Evolutionary conservation across 306 rosid species (phyloP).

Genomic region (Hippophae rhamnoides): DNA sequence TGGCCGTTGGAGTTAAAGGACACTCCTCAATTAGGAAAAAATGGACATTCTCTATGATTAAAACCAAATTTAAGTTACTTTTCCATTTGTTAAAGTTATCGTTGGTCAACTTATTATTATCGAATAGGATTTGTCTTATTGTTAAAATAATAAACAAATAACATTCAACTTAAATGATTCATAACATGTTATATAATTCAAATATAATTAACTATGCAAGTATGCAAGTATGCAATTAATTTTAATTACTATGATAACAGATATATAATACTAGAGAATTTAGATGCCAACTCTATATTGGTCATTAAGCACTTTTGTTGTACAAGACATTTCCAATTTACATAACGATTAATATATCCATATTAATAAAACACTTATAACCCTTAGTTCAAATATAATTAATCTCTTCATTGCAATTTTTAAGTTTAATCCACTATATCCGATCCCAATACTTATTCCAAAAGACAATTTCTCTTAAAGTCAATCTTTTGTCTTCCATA

Average conservation of each 20-base stretch:
- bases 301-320: too few species aligned
- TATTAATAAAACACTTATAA: neutral
- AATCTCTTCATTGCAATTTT: neutral
- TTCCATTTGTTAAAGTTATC: neutral
- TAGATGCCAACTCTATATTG: too few species aligned
- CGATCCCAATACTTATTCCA: neutral
- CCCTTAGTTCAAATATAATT: neutral
- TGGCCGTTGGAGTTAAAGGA: neutral
- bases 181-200: too few species aligned
- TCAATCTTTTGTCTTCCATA: neutral
- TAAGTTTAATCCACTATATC: neutral
- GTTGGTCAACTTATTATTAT: neutral
- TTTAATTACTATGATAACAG: too few species aligned
- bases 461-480: neutral
- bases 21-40: neutral
- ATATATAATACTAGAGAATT: too few species aligned
- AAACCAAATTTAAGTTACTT: too few species aligned
- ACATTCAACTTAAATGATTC: neutral
- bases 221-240: neutral
- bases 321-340: too few species aligned
- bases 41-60: too few species aligned
- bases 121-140: neutral
- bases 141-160: too few species aligned
- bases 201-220: too few species aligned
- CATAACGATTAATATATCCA: neutral